Base-by-base conservation (phyloP, 305 asterid species). In the Fraxinus albicans region DNA sequence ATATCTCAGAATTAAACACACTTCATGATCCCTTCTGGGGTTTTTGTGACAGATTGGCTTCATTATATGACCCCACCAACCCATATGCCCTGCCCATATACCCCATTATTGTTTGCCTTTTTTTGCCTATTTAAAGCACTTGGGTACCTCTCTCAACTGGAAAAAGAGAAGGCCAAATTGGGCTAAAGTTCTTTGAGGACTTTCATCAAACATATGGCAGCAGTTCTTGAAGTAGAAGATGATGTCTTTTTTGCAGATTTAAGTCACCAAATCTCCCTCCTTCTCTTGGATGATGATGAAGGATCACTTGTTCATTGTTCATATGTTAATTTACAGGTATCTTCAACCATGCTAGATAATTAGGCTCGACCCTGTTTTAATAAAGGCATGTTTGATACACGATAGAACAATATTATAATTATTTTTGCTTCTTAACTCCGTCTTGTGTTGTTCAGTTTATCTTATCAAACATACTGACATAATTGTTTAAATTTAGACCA, bases 221-320 rank as follows among this genome's bases (percentile, higher is more conserved):
- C 85, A 58, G 86, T 88, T 40, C 84, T 88, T 63, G 98, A 93
- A 67, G 81, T 90, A 47, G 99, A 95, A 65, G 98, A 95, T 88
- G 99, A 93, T 88, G 88, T 90, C 4, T 91, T 89, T 88, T 95
- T 89, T 87, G 95, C 93, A 84, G 97, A 95, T 77, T 85, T 95
- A 88, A 94, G 97, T 91, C 90, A 83, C 77, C 95, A 87, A 86
- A 93, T 95, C 77, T 93, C 97, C 83, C 96, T 93, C 40, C 87
- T 94, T 8, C 90, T 94, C 81, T 91, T 93, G 99, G 98, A 95
- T 83, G 99, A 95, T 55, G 95, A 88, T 19, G 91, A 89, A 77
- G 88, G 83, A 58, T 78, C 91, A 4, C 84, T 86, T 31, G 55
- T 84, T 78, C 91, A 79, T 67, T 84, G 84, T 31, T 86, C 93